Conservation (phyloP, 1,284 basidiomycete genomes). For the Ceraceosorus guamensis region DNA sequence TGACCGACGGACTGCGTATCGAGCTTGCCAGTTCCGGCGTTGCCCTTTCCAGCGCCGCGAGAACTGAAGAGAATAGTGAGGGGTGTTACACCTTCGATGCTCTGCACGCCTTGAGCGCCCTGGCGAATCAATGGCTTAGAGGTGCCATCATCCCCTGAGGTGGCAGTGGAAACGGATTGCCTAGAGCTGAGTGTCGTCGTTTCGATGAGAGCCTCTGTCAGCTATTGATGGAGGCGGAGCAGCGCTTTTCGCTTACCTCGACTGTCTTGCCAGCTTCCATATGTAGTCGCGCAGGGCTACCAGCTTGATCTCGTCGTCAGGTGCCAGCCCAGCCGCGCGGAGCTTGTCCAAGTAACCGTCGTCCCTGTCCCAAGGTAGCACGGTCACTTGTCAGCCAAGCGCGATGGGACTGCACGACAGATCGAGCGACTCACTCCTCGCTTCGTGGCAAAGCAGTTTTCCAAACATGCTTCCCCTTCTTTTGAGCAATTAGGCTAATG, state of each 20-base stretch:
- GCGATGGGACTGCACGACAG: no score
- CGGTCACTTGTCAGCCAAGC: neutral
- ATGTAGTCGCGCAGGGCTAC: slow-evolving; percentile 80
- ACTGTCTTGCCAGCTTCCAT: slow-evolving; percentile 43
- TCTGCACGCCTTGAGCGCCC: slow-evolving; percentile 59
- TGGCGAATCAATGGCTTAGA: slow-evolving; percentile 28
- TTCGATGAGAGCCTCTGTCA: slow-evolving; percentile 1
- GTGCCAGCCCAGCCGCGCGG: slow-evolving; percentile 72
- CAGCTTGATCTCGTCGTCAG: slow-evolving; percentile 71
- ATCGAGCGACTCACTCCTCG: slow-evolving; percentile 49
- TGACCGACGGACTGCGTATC: neutral
- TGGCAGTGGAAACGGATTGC: neutral
- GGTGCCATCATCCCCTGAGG: neutral
- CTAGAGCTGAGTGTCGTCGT: neutral
- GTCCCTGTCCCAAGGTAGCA: slow-evolving; percentile 50
- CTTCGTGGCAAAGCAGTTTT: slow-evolving; percentile 16
- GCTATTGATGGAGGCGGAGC: neutral
- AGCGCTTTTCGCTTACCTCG: neutral
- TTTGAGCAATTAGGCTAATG: slow-evolving; percentile 25
- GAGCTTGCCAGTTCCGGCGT: neutral
- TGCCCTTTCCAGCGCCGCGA: neutral
- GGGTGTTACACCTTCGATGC: slow-evolving; percentile 71
- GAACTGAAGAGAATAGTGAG: slow-evolving; percentile 83
- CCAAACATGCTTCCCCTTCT: slow-evolving; percentile 14
- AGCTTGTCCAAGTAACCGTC: slow-evolving; percentile 65